Conservation (phyloP, 805 yeast species). For the Suhomyces vadensis region DNA sequence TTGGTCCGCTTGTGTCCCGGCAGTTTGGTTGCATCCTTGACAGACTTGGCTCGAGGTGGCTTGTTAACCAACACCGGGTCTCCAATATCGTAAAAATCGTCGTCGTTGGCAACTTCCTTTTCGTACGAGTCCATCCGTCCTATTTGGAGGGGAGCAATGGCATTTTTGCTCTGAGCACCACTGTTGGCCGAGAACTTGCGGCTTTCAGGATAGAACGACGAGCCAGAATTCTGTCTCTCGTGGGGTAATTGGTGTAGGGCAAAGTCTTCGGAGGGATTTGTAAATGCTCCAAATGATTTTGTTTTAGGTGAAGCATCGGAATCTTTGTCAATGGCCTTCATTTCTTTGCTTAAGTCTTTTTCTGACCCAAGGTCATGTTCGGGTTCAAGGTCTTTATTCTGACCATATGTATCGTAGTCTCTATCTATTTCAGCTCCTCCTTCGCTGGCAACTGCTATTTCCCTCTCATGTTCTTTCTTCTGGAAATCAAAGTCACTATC, state of each 20-base stretch:
- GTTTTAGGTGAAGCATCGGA: not conserved
- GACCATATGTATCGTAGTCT: too few relatives aligned
- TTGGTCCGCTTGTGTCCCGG: constrained; percentile 20
- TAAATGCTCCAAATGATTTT: not conserved
- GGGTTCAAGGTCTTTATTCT: too few relatives aligned
- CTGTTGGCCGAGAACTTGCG: not conserved
- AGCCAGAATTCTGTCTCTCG: constrained; percentile 4
- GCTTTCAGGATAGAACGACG: constrained; percentile 6
- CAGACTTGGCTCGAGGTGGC: constrained; percentile 36
- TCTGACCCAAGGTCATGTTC: not conserved
- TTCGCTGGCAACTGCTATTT: too few relatives aligned
- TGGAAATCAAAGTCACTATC: too few relatives aligned
- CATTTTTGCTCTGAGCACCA: not conserved
- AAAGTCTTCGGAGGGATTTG: not conserved
- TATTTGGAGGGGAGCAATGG: not conserved
- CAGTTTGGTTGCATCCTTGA: constrained; percentile 27
- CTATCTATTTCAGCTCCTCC: too few relatives aligned
- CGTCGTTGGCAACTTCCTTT: constrained; percentile 11
- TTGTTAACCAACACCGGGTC: constrained; percentile 35
- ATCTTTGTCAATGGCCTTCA: not conserved
- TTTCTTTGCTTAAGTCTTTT: not conserved
- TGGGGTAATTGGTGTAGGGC: too few relatives aligned
- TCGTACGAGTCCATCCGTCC: too few relatives aligned
- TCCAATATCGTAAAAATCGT: constrained; percentile 39
- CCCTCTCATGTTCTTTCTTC: not conserved